A percentile compares a stretch with the other conserved stretches of the same genome.
These are phyloP conservation scores for Ciborinia camelliae DNA, from an alignment of 2,329 filamentous ascomycete genomes.

Conservation along the genomic window DNA sequence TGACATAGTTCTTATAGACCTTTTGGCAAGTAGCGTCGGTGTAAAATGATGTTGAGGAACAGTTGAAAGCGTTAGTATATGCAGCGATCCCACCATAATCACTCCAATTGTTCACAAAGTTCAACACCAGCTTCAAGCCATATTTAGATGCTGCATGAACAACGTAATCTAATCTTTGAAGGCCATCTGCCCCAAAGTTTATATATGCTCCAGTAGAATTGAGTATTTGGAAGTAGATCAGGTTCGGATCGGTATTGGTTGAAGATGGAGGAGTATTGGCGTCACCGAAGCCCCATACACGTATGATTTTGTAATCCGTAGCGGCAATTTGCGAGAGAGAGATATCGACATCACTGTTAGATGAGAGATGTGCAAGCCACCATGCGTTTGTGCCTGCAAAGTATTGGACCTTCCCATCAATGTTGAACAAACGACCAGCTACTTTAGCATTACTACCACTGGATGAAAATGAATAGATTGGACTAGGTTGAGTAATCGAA, in stretches of 20 bases:
- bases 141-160: constrained; percentile 56
- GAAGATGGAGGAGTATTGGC: constrained; percentile 21
- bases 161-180: constrained; percentile 63
- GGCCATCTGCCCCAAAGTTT: constrained; percentile 59
- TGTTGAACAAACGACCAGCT: constrained; percentile 40
- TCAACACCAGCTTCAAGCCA: constrained; percentile 60
- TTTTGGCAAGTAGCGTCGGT: constrained; percentile 49
- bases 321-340: constrained; percentile 29
- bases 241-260: constrained; percentile 35
- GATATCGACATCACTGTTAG: constrained; percentile 52
- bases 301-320: constrained; percentile 53
- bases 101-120: constrained; percentile 66
- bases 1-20: constrained; percentile 58
- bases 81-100: constrained; percentile 63
- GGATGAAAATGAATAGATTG: constrained; percentile 3
- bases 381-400: constrained; percentile 55
- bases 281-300: constrained; percentile 50
- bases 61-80: constrained; percentile 55
- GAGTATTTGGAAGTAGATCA: constrained; percentile 45
- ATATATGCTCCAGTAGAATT: constrained; percentile 51
- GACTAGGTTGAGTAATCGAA: background rate
- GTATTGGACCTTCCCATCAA: constrained; percentile 46
- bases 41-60: constrained; percentile 53
- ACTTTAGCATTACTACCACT: constrained; percentile 22
- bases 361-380: constrained; percentile 52